phyloP scores from a whole-genome alignment of 202 grass and related monocot species.

The Carex arenaria region DNA sequence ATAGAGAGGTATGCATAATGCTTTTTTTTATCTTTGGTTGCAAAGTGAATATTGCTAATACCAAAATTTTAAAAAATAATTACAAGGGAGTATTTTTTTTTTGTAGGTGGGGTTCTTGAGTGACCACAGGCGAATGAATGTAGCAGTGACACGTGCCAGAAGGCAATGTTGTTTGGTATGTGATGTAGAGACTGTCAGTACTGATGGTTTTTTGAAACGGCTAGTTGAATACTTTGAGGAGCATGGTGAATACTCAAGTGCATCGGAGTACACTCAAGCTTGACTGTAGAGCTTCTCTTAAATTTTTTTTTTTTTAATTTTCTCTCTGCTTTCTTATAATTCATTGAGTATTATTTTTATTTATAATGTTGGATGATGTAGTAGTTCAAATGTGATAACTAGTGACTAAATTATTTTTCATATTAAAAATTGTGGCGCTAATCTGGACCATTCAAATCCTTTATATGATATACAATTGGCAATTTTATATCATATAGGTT shows the following conservation, averaged over 20 bases:
- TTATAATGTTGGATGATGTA: not conserved
- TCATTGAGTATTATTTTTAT: not conserved
- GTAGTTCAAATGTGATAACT: not conserved
- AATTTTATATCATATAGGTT: too few relatives aligned
- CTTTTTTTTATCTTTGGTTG: not conserved
- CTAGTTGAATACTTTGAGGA: slow-evolving; percentile 89
- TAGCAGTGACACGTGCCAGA: slow-evolving; percentile 86
- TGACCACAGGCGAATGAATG: slow-evolving; percentile 91
- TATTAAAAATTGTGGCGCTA: too few relatives aligned
- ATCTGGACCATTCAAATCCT: too few relatives aligned
- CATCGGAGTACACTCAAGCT: slow-evolving; percentile 53
- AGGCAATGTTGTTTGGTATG: slow-evolving; percentile 91
- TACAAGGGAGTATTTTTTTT: not conserved
- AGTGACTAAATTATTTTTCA: not conserved
- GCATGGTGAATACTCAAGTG: slow-evolving; percentile 74
- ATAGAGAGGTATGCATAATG: slow-evolving; percentile 64
- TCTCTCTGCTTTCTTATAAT: not conserved
- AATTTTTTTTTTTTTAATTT: not conserved
- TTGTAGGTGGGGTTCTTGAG: slow-evolving; percentile 86
- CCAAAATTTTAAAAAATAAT: not conserved
- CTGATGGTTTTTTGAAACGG: slow-evolving; percentile 72
- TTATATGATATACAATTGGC: too few relatives aligned
- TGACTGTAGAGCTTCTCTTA: not conserved
- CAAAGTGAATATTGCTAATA: not conserved
- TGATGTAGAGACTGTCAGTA: slow-evolving; percentile 71